A percentile compares a stretch with the other conserved stretches of the same genome.
Evolutionary conservation across 2,329 filamentous ascomycete genomes (phyloP).

Genomic region (Colletotrichum sp.): DNA sequence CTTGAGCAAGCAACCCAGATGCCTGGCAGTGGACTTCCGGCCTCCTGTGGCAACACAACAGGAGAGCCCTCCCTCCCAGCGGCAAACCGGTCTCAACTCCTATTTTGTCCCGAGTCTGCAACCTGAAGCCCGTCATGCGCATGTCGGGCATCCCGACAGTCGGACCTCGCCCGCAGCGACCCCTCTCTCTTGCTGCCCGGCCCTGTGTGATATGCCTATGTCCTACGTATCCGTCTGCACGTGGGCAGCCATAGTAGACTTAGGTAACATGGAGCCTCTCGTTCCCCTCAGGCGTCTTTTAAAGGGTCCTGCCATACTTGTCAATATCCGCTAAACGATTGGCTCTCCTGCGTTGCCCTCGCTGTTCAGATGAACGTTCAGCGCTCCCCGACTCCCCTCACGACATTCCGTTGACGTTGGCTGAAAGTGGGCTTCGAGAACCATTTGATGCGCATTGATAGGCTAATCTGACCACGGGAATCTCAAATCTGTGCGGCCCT

Average conservation of each 20-base stretch:
- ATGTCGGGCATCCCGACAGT: slow-evolving; percentile 15
- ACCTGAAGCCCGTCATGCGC: not conserved
- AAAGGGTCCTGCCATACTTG: slow-evolving; percentile 3
- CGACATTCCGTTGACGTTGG: not conserved
- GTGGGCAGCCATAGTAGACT: not conserved
- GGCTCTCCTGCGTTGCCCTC: not conserved
- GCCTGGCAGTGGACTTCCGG: slow-evolving; percentile 14
- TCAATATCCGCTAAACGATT: slow-evolving; percentile 9
- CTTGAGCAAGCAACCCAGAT: slow-evolving; percentile 11
- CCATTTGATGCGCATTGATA: not conserved
- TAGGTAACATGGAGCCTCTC: not conserved
- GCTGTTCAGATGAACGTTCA: slow-evolving; percentile 8
- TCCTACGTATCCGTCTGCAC: not conserved
- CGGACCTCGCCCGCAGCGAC: not conserved
- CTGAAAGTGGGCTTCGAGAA: not conserved
- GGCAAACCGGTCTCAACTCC: slow-evolving; percentile 7
- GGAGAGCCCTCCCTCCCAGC: slow-evolving; percentile 14
- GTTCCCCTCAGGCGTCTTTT: not conserved
- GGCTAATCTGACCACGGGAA: not conserved
- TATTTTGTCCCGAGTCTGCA: not conserved
- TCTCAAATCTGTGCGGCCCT: not conserved
- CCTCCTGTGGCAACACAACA: slow-evolving; percentile 12
- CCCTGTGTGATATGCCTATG: not conserved
- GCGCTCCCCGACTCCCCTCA: not conserved
- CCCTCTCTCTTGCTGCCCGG: not conserved